These are phyloP conservation scores for Lactifluus subvellereus DNA, from an alignment of 768 basidiomycete genomes.

Conservation along the genomic window DNA sequence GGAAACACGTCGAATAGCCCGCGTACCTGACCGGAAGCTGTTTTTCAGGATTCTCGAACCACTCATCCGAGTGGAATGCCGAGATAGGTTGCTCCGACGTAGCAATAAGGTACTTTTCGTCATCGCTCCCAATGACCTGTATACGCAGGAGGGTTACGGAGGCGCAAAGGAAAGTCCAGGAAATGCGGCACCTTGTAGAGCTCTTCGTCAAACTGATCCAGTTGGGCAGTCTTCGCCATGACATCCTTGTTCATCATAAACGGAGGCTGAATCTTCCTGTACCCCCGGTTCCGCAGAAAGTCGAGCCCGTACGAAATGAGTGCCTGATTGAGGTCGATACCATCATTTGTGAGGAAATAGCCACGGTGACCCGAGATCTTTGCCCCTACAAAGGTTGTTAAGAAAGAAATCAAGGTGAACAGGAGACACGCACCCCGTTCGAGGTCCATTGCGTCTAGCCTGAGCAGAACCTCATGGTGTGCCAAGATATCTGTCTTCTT, in stretches of 20 bases:
- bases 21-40: conserved; percentile 92
- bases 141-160: neutral
- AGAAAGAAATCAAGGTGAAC: neutral
- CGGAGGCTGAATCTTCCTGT: conserved; percentile 94
- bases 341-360: conserved; percentile 93
- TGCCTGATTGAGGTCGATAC: conserved; percentile 95
- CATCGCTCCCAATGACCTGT: conserved; percentile 80
- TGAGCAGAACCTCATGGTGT: conserved; percentile 95
- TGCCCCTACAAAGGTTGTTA: conserved; percentile 47
- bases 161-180: neutral
- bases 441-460: conserved; percentile 93
- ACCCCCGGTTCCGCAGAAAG: conserved; percentile 74
- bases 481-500: conserved; percentile 76
- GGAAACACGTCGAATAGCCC: conserved; percentile 93
- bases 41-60: conserved; percentile 89
- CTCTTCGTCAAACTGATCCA: conserved; percentile 98
- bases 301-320: conserved; percentile 92
- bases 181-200: conserved; percentile 78
- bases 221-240: conserved; percentile 97
- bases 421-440: conserved; percentile 66
- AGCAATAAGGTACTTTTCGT: conserved; percentile 98
- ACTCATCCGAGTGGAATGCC: conserved; percentile 91
- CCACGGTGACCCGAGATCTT: conserved; percentile 95
- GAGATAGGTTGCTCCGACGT: conserved; percentile 99
- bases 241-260: conserved; percentile 98